Percentiles rank a stretch among this genome's conserved stretches.
Evolutionary conservation across 2,329 filamentous ascomycete species (phyloP).

Genomic region (Shiraia sp.): DNA sequence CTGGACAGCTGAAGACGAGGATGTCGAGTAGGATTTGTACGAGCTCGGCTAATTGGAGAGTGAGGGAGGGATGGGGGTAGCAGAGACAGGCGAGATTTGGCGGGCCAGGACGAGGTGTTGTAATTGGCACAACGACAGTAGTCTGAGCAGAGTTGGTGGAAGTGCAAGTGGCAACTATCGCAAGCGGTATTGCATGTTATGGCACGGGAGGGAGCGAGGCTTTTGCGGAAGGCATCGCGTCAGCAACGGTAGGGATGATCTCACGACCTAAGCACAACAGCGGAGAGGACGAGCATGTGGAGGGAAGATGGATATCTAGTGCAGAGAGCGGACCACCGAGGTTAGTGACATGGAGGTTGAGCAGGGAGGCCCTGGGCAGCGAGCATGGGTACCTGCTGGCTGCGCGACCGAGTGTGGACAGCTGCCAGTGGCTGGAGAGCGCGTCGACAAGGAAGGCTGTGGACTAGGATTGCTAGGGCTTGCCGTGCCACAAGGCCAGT

Average conservation of each 20-base stretch:
- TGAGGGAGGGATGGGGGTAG: background rate
- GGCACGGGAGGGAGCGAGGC: slow-evolving; percentile 24
- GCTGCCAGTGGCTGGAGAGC: slow-evolving; percentile 29
- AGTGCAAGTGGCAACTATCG: slow-evolving; percentile 23
- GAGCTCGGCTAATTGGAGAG: too few relatives aligned
- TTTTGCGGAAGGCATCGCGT: slow-evolving; percentile 30
- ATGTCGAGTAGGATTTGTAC: too few relatives aligned
- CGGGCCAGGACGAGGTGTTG: slow-evolving; percentile 6
- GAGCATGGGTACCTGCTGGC: slow-evolving; percentile 23
- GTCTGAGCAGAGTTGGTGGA: too few relatives aligned
- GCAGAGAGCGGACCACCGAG: slow-evolving; percentile 36
- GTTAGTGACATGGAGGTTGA: slow-evolving; percentile 26
- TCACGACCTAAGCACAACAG: slow-evolving; percentile 37
- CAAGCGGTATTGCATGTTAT: slow-evolving; percentile 31
- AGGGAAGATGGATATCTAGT: slow-evolving; percentile 40
- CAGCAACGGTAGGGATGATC: slow-evolving; percentile 39
- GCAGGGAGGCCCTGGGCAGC: slow-evolving; percentile 35
- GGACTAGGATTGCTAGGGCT: slow-evolving; percentile 26
- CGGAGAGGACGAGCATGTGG: slow-evolving; percentile 44
- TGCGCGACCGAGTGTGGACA: slow-evolving; percentile 22
- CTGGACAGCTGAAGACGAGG: too few relatives aligned
- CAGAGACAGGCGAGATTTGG: slow-evolving; percentile 1
- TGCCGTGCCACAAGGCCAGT: slow-evolving; percentile 28
- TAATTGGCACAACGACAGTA: slow-evolving; percentile 5
- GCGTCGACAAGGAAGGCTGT: slow-evolving; percentile 19